Base-by-base conservation (phyloP, 768 basidiomycete species). In the Daedaleopsis nitida region DNA sequence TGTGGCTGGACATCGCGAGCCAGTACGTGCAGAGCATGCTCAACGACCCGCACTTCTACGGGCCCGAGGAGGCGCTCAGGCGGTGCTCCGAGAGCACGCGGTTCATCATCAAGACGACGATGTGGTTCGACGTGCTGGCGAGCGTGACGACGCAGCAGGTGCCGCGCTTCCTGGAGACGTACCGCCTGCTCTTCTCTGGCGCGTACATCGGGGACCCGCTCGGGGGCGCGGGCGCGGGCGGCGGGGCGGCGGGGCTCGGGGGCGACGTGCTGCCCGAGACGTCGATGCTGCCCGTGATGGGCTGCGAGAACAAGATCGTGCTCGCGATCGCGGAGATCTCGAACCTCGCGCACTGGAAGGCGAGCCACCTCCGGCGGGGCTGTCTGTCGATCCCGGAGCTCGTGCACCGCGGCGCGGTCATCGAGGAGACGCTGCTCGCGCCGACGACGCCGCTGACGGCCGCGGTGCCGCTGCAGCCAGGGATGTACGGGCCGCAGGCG, bases 111-210 rank as follows among this genome's bases (percentile, higher is more conserved):
- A 91, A 91, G 73, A 88, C 91, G 27, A 85, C 89, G 16, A 86
- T 93, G 57, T 94, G 92, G 92, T 92, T 93, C 72, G 92, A 94
- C 70, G 89, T 93, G 38, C 80, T 93, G 54, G 91, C 89, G 8
- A 85, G 87, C 1, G 82, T 88, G 53, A 90, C 91, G n/a, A 85
- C 82, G n/a, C 77, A 80, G 63, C 66, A 79, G 64, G 65, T 74
- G 3, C 91, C 92, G 11, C 76, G 77, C 51, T 86, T 92, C 72
- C 73, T 88, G 42, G 35, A 67, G 3, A 77, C 80, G 44, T 87
- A 91, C 68, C 79, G 81, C 23, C 71, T 73, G 24, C 76, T 94
- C 45, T 93, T 86, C 73, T 72, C 70, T 19, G 82, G 73, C 19
- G 80, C 78, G 49, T 79, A 76, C 63, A 71, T 83, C 52, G 68